phyloP scores from a whole-genome alignment of 2,329 filamentous ascomycete species.

The Cercospora zeae-maydis region DNA sequence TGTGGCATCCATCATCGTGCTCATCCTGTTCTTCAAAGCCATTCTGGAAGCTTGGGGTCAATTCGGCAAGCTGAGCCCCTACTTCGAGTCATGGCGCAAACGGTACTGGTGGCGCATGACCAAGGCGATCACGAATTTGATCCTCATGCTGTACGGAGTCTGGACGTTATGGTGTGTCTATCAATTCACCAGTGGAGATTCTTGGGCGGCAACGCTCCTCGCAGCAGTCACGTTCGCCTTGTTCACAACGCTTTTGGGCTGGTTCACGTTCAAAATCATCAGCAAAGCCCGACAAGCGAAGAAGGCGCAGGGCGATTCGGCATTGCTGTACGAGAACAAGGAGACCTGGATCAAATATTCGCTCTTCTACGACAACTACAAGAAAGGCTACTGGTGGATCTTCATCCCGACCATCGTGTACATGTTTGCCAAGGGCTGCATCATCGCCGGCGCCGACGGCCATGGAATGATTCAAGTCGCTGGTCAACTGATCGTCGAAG shows the following conservation, averaged over 20 bases:
- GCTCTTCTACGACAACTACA: slow-evolving; percentile 94
- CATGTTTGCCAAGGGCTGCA: slow-evolving; percentile 82
- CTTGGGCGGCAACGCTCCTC: slow-evolving; percentile 83
- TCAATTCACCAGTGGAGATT: slow-evolving; percentile 90
- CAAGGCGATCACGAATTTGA: slow-evolving; percentile 82
- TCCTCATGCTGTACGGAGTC: slow-evolving; percentile 86
- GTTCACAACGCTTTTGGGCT: slow-evolving; percentile 77
- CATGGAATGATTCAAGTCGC: slow-evolving; percentile 78
- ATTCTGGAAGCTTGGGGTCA: slow-evolving; percentile 87
- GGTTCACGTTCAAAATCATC: slow-evolving; percentile 83
- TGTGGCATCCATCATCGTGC: slow-evolving; percentile 76
- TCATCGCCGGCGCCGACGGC: slow-evolving; percentile 80
- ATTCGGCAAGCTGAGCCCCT: slow-evolving; percentile 80
- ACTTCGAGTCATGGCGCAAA: slow-evolving; percentile 79
- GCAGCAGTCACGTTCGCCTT: slow-evolving; percentile 75
- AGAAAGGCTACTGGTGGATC: slow-evolving; percentile 93
- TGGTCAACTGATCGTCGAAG: slow-evolving; percentile 77
- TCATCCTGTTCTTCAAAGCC: slow-evolving; percentile 85
- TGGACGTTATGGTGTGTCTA: slow-evolving; percentile 97
- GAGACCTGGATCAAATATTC: slow-evolving; percentile 92
- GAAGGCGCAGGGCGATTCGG: slow-evolving; percentile 67
- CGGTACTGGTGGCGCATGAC: slow-evolving; percentile 94
- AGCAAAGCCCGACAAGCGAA: slow-evolving; percentile 70
- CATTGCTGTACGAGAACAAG: slow-evolving; percentile 80
- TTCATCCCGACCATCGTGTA: slow-evolving; percentile 88